Evolutionary conservation across 2,329 filamentous ascomycete species (phyloP).

Genomic region (Pyrenochaeta sp.): DNA sequence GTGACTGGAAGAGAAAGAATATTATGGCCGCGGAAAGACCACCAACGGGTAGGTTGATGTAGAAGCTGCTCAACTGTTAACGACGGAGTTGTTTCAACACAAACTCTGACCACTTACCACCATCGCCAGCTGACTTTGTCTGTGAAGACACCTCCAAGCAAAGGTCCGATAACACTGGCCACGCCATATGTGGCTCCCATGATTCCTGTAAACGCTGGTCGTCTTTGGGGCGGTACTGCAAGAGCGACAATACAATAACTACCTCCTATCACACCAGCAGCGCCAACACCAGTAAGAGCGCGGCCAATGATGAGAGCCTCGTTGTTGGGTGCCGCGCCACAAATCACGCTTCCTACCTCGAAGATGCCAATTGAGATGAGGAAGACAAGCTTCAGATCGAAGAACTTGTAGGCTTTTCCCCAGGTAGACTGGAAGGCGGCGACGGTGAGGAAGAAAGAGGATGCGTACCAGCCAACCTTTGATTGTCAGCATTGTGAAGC

Average conservation of each 20-base stretch:
- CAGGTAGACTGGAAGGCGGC: conserved; percentile 56
- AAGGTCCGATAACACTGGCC: conserved; percentile 50
- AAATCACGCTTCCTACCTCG: conserved; percentile 64
- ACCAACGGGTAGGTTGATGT: conserved; percentile 59
- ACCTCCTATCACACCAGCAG: conserved; percentile 44
- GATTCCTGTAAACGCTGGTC: conserved; percentile 49
- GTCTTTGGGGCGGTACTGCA: conserved; percentile 50
- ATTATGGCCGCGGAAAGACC: conserved; percentile 50
- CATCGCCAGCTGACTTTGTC: conserved; percentile 51
- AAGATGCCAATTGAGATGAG: conserved; percentile 55
- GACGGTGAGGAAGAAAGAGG: conserved; percentile 55
- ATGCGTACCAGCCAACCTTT: conserved; percentile 29
- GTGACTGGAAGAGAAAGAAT: conserved; percentile 51
- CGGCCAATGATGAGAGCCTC: conserved; percentile 51
- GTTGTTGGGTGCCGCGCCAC: conserved; percentile 51
- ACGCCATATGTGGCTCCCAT: conserved; percentile 50
- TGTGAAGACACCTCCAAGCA: conserved; percentile 54
- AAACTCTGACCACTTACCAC: conserved; percentile 31
- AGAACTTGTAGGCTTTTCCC: conserved; percentile 59
- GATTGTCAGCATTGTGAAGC: too few relatives aligned
- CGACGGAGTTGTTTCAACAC: background rate
- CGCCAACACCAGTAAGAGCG: conserved; percentile 50
- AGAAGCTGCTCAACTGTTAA: conserved; percentile 37
- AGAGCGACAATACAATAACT: conserved; percentile 55
- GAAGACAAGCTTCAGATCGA: conserved; percentile 50